phyloP scores from a whole-genome alignment of 306 rosid species.

The Ormosia semicastrata region DNA sequence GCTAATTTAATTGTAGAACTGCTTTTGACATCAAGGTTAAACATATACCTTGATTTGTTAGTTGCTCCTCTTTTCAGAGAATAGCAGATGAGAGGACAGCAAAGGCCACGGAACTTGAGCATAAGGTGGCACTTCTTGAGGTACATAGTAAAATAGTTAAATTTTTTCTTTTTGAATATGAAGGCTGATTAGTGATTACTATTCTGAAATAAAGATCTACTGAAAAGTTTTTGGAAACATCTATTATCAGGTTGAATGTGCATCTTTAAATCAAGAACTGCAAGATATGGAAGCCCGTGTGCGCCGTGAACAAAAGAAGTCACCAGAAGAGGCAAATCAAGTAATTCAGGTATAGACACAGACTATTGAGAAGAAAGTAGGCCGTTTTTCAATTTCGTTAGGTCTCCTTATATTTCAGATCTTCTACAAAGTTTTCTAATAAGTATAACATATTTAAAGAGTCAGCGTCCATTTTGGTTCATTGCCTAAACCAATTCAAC shows the following conservation, averaged over 20 bases:
- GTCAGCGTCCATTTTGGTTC: neutral
- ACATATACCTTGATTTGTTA: constrained; percentile 27
- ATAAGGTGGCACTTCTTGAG: constrained; percentile 95
- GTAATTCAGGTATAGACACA: constrained; percentile 69
- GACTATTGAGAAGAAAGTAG: neutral
- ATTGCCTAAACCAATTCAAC: neutral
- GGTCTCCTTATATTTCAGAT: constrained; percentile 11
- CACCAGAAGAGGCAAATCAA: constrained; percentile 93
- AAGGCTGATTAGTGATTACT: neutral
- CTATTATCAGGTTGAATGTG: constrained; percentile 79
- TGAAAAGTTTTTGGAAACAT: constrained; percentile 18
- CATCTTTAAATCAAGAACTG: constrained; percentile 91
- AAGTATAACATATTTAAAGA: neutral
- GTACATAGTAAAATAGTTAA: constrained; percentile 38
- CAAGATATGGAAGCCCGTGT: constrained; percentile 91
- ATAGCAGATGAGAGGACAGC: constrained; percentile 89
- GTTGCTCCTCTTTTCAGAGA: constrained; percentile 53
- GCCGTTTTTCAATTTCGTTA: neutral
- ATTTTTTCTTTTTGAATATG: neutral
- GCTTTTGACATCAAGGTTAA: neutral
- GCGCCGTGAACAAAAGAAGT: constrained; percentile 89
- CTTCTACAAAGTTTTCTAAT: neutral
- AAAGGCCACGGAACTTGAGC: constrained; percentile 94
- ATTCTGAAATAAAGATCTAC: neutral
- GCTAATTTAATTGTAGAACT: neutral